Percentiles rank a stretch among this genome's conserved stretches.
Conservation (phyloP, 108 stramenopile species). For the Pseudonitzschia delicatissima region DNA sequence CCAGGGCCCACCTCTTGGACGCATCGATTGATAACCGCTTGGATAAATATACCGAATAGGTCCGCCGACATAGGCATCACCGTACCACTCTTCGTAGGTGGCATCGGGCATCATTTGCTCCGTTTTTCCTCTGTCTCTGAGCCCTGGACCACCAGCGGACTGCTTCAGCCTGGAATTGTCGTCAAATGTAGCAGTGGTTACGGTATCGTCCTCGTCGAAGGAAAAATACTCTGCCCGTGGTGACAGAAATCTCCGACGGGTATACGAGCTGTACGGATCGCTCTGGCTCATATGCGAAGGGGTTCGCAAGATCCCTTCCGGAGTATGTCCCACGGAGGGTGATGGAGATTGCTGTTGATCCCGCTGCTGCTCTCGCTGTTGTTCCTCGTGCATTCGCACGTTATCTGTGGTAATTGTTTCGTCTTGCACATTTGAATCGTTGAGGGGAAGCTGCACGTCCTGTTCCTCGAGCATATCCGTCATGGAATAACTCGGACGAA, state of each 20-base stretch:
- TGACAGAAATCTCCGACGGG: background rate
- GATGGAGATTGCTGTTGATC: constrained; percentile 2
- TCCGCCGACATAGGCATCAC: constrained; percentile 77
- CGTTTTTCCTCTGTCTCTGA: background rate
- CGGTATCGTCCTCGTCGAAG: constrained; percentile 10
- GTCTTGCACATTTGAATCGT: background rate
- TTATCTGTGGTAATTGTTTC: constrained; percentile 1
- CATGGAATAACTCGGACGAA: constrained; percentile 9
- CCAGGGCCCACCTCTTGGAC: constrained; percentile 82
- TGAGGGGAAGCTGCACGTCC: background rate
- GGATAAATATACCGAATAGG: constrained; percentile 80
- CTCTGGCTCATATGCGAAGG: constrained; percentile 10
- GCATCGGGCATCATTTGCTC: constrained; percentile 40
- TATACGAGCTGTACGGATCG: background rate
- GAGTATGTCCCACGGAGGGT: background rate
- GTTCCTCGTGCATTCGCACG: constrained; percentile 5
- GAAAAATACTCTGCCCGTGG: constrained; percentile 3
- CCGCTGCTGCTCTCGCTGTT: constrained; percentile 9
- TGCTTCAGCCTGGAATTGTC: background rate
- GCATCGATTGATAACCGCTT: constrained; percentile 83
- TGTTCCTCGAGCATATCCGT: background rate
- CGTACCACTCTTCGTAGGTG: constrained; percentile 81
- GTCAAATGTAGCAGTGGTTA: constrained; percentile 2
- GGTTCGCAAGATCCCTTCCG: background rate
- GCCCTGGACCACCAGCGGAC: background rate